These are phyloP conservation scores for Melocanna baccifera DNA, from an alignment of 176 grass and related monocot species.

Conservation along the genomic window DNA sequence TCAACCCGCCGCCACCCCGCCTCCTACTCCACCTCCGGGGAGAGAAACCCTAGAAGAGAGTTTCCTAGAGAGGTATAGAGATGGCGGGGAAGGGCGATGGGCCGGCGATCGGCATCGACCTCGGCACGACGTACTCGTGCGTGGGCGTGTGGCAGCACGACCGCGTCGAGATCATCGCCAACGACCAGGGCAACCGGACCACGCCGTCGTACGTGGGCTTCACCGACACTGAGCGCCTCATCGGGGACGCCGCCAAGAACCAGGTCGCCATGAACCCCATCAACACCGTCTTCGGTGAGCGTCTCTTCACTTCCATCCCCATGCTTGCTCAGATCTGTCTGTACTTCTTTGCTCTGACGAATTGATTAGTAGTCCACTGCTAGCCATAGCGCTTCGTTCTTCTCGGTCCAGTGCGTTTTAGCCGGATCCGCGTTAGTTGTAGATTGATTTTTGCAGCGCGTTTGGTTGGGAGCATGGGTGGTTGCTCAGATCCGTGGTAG, in stretches of 20 bases:
- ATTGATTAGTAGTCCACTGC: neutral
- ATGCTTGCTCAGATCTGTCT: neutral
- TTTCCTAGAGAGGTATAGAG: neutral
- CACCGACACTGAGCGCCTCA: slow-evolving; percentile 77
- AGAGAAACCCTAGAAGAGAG: neutral
- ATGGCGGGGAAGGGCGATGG: slow-evolving; percentile 70
- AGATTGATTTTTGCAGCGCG: neutral
- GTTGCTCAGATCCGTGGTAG: neutral
- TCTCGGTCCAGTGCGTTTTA: neutral
- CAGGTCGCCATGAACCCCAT: slow-evolving; percentile 78
- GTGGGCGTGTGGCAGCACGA: slow-evolving; percentile 98
- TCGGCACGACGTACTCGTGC: slow-evolving; percentile 96
- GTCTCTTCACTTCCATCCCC: neutral
- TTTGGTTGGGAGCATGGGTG: too few species aligned
- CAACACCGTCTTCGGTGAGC: slow-evolving; percentile 77
- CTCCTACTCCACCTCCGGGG: neutral
- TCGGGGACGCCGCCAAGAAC: slow-evolving; percentile 71
- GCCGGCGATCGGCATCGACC: slow-evolving; percentile 91
- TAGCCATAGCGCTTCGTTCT: neutral
- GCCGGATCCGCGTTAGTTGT: neutral
- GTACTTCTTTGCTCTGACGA: neutral
- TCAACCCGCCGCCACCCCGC: slow-evolving; percentile 6
- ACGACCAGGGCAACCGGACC: slow-evolving; percentile 94
- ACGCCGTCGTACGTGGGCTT: slow-evolving; percentile 91
- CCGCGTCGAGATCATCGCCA: slow-evolving; percentile 93